phyloP scores from a whole-genome alignment of 768 basidiomycete species.

The Sporobolomyces pararoseus region DNA sequence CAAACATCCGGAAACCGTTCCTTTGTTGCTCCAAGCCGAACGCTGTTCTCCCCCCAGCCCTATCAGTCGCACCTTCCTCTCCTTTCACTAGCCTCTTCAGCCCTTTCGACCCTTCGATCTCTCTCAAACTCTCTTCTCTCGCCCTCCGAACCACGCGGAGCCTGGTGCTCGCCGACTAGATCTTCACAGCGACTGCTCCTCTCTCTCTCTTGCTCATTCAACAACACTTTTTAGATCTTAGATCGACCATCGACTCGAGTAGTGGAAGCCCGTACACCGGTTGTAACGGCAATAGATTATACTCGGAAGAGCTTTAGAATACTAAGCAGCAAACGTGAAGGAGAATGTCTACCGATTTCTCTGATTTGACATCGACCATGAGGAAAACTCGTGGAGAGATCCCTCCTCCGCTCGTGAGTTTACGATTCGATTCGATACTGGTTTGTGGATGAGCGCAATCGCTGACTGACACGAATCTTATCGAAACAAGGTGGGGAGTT shows the following conservation, averaged over 20 bases:
- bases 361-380: conserved; percentile 9
- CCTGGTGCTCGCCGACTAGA: too few species aligned
- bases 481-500: conserved; percentile 68
- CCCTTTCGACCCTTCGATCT: too few species aligned
- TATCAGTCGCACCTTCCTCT: background rate
- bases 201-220: background rate
- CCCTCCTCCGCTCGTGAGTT: conserved; percentile 20
- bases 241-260: too few species aligned
- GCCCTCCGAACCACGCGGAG: background rate
- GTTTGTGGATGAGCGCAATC: background rate
- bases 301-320: too few species aligned
- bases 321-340: too few species aligned
- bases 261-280: too few species aligned
- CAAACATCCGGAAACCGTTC: too few species aligned
- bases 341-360: conserved; percentile 8
- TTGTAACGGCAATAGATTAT: too few species aligned
- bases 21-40: too few species aligned
- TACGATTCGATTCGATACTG: background rate
- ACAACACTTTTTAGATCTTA: background rate
- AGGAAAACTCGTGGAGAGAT: conserved; percentile 10
- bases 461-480: background rate
- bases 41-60: background rate
- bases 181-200: too few species aligned
- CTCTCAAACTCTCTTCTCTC: too few species aligned
- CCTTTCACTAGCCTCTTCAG: background rate